Percentiles rank a stretch among this genome's conserved stretches.
Evolutionary conservation across 2,329 filamentous ascomycete species (phyloP).

Genomic region (Torrubiellomyces zombiae): DNA sequence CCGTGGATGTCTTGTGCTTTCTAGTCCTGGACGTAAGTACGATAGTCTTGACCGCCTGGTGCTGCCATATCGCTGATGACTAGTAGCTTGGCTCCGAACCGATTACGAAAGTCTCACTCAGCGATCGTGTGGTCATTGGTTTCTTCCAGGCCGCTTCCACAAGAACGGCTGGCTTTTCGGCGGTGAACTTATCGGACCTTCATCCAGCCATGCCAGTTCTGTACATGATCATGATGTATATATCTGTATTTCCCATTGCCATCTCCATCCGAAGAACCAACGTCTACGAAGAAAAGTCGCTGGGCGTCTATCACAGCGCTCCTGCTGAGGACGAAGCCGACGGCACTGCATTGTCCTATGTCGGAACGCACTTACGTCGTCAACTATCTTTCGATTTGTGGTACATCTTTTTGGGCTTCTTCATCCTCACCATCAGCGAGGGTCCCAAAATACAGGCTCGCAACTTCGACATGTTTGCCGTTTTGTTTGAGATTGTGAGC

Average conservation of each 20-base stretch:
- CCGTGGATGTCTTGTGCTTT: slow-evolving; percentile 76
- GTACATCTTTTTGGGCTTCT: slow-evolving; percentile 89
- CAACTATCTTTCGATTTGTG: slow-evolving; percentile 95
- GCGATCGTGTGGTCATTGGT: slow-evolving; percentile 66
- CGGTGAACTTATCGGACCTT: slow-evolving; percentile 58
- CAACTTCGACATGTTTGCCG: slow-evolving; percentile 50
- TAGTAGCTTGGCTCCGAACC: slow-evolving; percentile 50
- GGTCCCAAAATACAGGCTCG: slow-evolving; percentile 47
- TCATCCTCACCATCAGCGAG: slow-evolving; percentile 83
- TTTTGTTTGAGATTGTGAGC: slow-evolving; percentile 74
- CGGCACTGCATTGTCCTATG: slow-evolving; percentile 56
- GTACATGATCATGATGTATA: slow-evolving; percentile 99
- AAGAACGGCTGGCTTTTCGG: slow-evolving; percentile 77
- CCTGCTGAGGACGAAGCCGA: slow-evolving; percentile 31
- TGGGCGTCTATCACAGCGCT: slow-evolving; percentile 50
- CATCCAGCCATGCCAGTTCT: slow-evolving; percentile 88
- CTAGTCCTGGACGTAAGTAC: slow-evolving; percentile 69
- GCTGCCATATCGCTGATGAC: too few species aligned
- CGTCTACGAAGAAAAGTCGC: slow-evolving; percentile 82
- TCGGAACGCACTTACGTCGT: slow-evolving; percentile 77
- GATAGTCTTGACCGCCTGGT: too few species aligned
- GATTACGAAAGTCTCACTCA: slow-evolving; percentile 51
- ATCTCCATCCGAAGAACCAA: slow-evolving; percentile 90
- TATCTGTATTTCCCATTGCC: slow-evolving; percentile 90
- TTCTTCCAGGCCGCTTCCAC: slow-evolving; percentile 84